Conservation (phyloP, 192 early-diverging fungal genomes). For the Chytriomyces hyalinus region DNA sequence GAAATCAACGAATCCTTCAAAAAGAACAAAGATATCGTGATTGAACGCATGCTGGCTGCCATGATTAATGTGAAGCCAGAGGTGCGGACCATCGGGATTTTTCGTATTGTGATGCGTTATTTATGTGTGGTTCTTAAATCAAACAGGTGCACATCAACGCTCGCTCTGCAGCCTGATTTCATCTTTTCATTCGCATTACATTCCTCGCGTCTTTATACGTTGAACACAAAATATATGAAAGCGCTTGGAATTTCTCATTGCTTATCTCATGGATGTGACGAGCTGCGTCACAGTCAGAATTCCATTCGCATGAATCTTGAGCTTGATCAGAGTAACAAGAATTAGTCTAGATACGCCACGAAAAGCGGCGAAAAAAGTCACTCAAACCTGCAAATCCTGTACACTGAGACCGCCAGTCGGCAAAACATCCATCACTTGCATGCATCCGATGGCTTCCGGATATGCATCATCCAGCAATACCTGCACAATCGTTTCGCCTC, state of each 20-base stretch:
- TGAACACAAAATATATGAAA: neutral
- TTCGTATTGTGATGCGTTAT: neutral
- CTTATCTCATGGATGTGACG: neutral
- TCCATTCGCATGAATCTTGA: conserved; percentile 8
- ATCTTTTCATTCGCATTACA: conserved; percentile 3
- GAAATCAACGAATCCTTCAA: conserved; percentile 65
- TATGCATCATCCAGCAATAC: conserved; percentile 24
- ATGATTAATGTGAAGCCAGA: conserved; percentile 72
- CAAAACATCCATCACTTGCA: conserved; percentile 20
- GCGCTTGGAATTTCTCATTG: neutral
- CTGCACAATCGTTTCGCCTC: conserved; percentile 9
- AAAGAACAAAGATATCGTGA: conserved; percentile 69
- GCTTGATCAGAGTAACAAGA: neutral
- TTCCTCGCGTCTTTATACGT: neutral
- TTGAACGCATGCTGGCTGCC: conserved; percentile 69
- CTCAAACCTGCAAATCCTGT: neutral
- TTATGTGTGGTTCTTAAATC: neutral
- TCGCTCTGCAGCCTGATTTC: neutral
- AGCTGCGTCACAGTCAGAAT: conserved; percentile 17
- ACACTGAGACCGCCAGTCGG: neutral
- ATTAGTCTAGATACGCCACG: too few species aligned
- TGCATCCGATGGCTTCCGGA: conserved; percentile 17
- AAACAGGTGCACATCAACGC: conserved; percentile 28
- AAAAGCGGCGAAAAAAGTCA: neutral
- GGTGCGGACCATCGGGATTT: conserved; percentile 36